These are phyloP conservation scores for Saccharomyces jurei DNA, from an alignment of 805 yeast genomes.

Conservation along the genomic window DNA sequence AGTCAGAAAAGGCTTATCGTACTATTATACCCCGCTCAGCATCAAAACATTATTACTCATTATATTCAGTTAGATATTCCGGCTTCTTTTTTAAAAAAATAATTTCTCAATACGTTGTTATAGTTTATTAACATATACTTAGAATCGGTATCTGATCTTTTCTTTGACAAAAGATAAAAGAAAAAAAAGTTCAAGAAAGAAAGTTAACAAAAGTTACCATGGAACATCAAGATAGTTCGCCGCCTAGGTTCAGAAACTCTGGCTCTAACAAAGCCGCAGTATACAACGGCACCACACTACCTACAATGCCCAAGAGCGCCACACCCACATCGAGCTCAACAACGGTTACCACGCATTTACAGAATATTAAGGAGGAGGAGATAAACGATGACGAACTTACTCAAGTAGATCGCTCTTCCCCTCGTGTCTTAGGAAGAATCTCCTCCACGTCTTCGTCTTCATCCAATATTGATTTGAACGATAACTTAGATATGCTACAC, in stretches of 20 bases:
- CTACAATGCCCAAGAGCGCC: neutral
- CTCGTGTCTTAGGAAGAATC: neutral
- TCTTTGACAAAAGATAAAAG: neutral
- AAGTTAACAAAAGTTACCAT: neutral
- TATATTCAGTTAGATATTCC: neutral
- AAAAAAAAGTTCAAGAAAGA: neutral
- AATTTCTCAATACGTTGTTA: neutral
- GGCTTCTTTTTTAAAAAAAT: neutral
- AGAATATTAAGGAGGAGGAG: slow-evolving; percentile 7
- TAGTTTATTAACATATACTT: neutral
- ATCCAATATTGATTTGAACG: neutral
- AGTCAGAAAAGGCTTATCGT: neutral
- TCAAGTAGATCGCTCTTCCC: neutral
- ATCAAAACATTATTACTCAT: neutral
- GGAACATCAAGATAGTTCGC: neutral
- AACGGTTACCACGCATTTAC: neutral
- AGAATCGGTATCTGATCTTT: neutral
- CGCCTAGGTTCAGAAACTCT: neutral
- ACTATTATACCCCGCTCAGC: neutral
- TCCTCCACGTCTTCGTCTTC: neutral
- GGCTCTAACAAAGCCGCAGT: neutral
- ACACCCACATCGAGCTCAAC: slow-evolving; percentile 1
- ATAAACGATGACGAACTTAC: neutral
- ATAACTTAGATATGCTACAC: neutral
- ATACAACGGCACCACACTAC: neutral